phyloP scores from a whole-genome alignment of 2,329 filamentous ascomycete genomes.

The Madurella mycetomatis region DNA sequence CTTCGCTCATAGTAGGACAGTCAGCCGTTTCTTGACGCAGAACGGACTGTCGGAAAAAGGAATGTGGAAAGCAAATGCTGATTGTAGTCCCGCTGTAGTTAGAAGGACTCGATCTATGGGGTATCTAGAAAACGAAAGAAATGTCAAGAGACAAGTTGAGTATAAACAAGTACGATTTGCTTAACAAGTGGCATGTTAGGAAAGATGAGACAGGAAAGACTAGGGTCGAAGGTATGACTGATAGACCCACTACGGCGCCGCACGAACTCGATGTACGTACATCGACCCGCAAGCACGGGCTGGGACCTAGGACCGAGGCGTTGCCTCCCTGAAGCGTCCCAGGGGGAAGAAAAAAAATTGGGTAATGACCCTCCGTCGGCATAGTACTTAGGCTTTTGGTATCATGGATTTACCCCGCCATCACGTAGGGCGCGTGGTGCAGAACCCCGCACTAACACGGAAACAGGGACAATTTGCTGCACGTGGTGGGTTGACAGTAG shows the following conservation, averaged over 20 bases:
- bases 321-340: conserved; percentile 2
- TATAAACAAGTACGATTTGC: neutral
- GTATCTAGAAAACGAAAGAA: neutral
- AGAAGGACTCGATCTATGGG: conserved; percentile 4
- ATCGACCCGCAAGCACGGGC: neutral
- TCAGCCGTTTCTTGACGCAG: neutral
- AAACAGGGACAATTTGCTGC: neutral
- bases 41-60: neutral
- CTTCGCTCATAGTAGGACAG: conserved; percentile 33
- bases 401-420: conserved; percentile 14
- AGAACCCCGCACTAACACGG: neutral
- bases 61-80: neutral
- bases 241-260: conserved; percentile 4
- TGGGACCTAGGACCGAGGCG: neutral
- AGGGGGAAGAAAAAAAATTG: conserved; percentile 2
- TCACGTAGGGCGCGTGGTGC: neutral
- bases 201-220: neutral
- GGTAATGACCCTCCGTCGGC: neutral
- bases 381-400: neutral
- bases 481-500: neutral
- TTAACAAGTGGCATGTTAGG: neutral
- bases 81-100: neutral
- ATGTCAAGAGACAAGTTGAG: neutral
- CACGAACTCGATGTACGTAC: neutral
- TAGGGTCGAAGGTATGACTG: neutral